phyloP scores from a whole-genome alignment of 352 stramenopile species.

The Globisporangium takayamanum region DNA sequence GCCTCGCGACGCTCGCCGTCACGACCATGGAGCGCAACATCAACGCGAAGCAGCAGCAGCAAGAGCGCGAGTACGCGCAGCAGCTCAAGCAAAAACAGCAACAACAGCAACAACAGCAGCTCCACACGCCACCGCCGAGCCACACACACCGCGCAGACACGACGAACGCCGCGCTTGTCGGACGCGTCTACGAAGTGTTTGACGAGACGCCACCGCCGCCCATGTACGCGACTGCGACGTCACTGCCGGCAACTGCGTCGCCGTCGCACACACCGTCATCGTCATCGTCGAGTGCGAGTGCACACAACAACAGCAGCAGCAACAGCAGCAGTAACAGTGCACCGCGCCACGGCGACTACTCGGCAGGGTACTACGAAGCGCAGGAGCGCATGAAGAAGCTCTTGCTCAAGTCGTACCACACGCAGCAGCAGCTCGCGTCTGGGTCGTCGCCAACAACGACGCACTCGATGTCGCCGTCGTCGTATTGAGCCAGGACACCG shows the following conservation, averaged over 20 bases:
- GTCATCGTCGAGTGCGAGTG: neutral
- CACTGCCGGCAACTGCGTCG: slow-evolving; percentile 16
- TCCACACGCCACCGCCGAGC: slow-evolving; percentile 9
- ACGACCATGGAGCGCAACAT: slow-evolving; percentile 72
- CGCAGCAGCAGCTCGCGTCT: slow-evolving; percentile 66
- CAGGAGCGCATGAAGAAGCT: slow-evolving; percentile 74
- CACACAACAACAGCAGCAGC: neutral
- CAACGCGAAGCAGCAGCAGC: slow-evolving; percentile 17
- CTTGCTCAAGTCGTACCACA: slow-evolving; percentile 75
- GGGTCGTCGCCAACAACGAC: slow-evolving; percentile 19
- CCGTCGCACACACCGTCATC: neutral
- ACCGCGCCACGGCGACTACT: slow-evolving; percentile 29
- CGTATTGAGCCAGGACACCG: neutral
- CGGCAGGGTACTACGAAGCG: slow-evolving; percentile 47
- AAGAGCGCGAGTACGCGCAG: slow-evolving; percentile 8
- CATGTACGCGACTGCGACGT: slow-evolving; percentile 16
- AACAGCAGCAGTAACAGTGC: neutral
- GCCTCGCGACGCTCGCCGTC: slow-evolving; percentile 64
- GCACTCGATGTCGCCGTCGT: slow-evolving; percentile 2
- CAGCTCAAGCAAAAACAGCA: slow-evolving; percentile 22
- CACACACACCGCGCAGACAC: neutral
- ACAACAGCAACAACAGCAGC: slow-evolving; percentile 19
- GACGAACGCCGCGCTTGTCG: slow-evolving; percentile 16
- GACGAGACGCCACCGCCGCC: slow-evolving; percentile 18
- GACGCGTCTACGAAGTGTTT: slow-evolving; percentile 33